Evolutionary conservation across 2,329 filamentous ascomycete species (phyloP), one percentile per base, ranked within the genome.

Genomic region (Chrysoporthe cubensis): DNA sequence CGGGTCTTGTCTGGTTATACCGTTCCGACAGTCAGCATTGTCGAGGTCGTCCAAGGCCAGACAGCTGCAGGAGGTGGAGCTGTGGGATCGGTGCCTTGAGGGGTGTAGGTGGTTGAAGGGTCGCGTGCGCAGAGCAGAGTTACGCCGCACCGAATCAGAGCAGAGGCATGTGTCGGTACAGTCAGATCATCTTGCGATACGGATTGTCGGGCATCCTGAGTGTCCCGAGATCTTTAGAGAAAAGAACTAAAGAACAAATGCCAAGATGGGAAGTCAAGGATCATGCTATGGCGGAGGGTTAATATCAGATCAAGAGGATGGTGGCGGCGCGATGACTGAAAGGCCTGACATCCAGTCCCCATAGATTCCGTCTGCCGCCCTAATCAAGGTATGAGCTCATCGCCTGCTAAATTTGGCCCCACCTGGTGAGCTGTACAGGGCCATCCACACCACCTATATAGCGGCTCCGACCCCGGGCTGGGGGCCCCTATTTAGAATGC

Each of bases 341-440:
- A 14, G n/a, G 7, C 7, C 11, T 57, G 54, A 40, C 54, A 40
- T 57, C 6, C 16, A 40, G 34, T 40, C 16, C 54, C 32, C 34
- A 14, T 7, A 52, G 26, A 14, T 18, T 16, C 32, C 34, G 6
- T 40, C 32, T 40, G 34, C 18, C 32, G 18, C 34, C 54, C 59
- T 46, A 26, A 21, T 21, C 13, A 14, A 3, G 42, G 26, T 61
- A 61, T 61, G 59, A 61, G 59, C 59, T 61, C 59, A 61, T 61
- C 21, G 59, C 43, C 42, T 48, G 59, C 42, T 18, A 61, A 34
- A 48, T 46, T 46, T 40, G 59, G 59, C 42, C 26, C 59, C 42
- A 61, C 59, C n/a, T 34, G n/a, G 14, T 61, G 42, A 46, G 59
- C 42, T 44, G 21, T 61, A 37, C 42, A 32, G 40, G 26, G 42